Base-by-base conservation (phyloP, 306 rosid genomes). In the Delonix regia region DNA sequence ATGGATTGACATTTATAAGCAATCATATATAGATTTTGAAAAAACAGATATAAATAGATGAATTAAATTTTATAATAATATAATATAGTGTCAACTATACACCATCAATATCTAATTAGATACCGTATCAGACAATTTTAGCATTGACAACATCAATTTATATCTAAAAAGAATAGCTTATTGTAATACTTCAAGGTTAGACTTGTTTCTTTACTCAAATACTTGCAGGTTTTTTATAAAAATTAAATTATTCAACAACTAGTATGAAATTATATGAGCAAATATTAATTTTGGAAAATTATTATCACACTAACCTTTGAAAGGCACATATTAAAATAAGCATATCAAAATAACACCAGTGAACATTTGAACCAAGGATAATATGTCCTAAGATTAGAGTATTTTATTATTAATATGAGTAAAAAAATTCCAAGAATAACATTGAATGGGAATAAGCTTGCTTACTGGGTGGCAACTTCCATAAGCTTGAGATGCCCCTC, bases 401-500 rank as follows among this genome's bases (percentile, higher is more conserved):
- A 76, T 55, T 59, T 49, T 47, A 68, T 16, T 10, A 36, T 68
- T 68, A 51, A 52, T 66, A 74, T 61, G 27, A 41, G 16, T 69
- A 51, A 19, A 42, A 42, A 57, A 48, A 69, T 73, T 6, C 73
- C 44, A 67, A 11, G 15, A 74, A 63, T 24, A 64, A 21, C 74
- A 4, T 18, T n/a, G 48, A 9, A 15, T 24, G 19, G 9, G 12
- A 65, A 51, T 42, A 69, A 71, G 73, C 60, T 63, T n/a, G n/a
- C 34, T 56, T 89, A 94, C 99, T 95, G 70, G 47, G 89, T 83
- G 78, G 99, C 97, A 80, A 87, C 92, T 71, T 92, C 97, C 87
- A 92, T 82, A 74, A 94, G 97, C 84, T 85, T 92, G 72, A 92
- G 75, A 85, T 92, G 97, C 66, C 95, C 97, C 69, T 92, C 92